phyloP scores from a whole-genome alignment of 352 stramenopile species.

The Proteromonas lacertae region DNA sequence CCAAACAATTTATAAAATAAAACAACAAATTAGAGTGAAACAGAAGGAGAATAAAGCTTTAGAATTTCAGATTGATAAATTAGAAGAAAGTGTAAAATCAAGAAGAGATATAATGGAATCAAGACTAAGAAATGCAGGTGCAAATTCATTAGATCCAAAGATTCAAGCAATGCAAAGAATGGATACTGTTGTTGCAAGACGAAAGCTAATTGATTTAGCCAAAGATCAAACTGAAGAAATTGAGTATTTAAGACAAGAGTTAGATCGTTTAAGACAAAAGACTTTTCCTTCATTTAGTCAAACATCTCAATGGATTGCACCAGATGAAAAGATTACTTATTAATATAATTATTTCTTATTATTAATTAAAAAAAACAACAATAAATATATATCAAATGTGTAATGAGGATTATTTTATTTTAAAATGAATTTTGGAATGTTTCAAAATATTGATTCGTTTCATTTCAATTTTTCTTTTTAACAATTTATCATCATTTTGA shows the following conservation, averaged over 20 bases:
- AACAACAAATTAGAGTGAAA: neutral
- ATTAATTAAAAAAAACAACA: no score
- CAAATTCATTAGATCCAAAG: neutral
- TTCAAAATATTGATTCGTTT: no score
- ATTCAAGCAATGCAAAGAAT: constrained; percentile 11
- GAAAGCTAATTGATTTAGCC: constrained; percentile 34
- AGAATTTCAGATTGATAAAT: neutral
- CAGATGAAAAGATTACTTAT: no score
- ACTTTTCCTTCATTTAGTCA: constrained; percentile 56
- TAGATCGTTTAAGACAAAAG: constrained; percentile 33
- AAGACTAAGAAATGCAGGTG: neutral
- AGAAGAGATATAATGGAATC: neutral
- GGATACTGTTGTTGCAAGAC: constrained; percentile 31
- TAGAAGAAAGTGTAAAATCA: neutral
- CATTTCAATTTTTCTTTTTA: no score
- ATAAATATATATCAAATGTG: no score
- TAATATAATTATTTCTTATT: no score
- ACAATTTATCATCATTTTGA: no score
- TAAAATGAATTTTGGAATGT: no score
- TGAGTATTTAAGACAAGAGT: constrained; percentile 30
- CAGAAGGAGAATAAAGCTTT: neutral
- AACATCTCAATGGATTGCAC: no score
- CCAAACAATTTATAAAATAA: neutral
- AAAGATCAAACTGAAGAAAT: constrained; percentile 40
- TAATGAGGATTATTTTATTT: no score